Evolutionary conservation across 257 asterid genomes (phyloP).

Genomic region (Fraxinus anomala): DNA sequence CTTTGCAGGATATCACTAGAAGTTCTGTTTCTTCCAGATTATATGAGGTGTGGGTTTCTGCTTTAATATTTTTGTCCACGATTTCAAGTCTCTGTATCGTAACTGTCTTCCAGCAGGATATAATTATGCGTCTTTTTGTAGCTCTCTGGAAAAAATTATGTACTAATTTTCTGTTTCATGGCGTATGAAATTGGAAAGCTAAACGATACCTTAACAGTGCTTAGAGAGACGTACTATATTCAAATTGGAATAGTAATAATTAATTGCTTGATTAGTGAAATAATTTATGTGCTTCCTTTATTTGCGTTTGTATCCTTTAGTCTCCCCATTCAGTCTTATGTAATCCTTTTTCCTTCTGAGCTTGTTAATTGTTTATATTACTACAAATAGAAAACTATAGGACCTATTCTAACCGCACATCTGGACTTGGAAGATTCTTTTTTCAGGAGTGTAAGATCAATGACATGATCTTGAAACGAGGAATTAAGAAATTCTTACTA

Average conservation of each 20-base stretch:
- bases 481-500: background rate
- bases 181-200: background rate
- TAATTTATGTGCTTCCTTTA: background rate
- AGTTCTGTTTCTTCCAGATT: slow-evolving; percentile 56
- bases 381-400: background rate
- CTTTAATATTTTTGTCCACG: slow-evolving; percentile 15
- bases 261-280: background rate
- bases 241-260: background rate
- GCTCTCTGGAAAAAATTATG: background rate
- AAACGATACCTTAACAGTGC: background rate
- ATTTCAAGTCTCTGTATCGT: background rate
- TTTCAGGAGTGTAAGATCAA: background rate
- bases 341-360: no score
- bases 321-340: no score
- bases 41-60: slow-evolving; percentile 61
- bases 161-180: slow-evolving; percentile 14
- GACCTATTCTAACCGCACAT: background rate
- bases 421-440: background rate
- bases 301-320: background rate
- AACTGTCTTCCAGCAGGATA: background rate
- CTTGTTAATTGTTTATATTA: background rate
- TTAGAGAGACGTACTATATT: background rate
- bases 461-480: background rate
- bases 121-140: slow-evolving; percentile 1
- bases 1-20: slow-evolving; percentile 48